These are phyloP conservation scores for Aspergillus bertholletiae DNA, from an alignment of 495 filamentous ascomycete genomes.

Conservation along the genomic window DNA sequence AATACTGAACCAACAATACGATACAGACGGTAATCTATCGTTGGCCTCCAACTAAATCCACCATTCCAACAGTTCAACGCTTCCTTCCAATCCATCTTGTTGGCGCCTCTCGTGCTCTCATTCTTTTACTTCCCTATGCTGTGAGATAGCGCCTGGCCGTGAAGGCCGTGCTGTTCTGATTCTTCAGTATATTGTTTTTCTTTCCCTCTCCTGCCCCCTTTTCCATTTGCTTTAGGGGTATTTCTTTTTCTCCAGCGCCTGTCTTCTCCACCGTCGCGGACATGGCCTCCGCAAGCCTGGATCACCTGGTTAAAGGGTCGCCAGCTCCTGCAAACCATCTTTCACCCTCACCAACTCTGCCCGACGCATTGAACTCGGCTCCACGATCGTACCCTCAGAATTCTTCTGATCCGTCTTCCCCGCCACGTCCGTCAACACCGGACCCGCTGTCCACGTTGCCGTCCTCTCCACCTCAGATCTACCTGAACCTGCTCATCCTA, in stretches of 20 bases:
- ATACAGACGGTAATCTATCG: neutral
- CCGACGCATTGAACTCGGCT: conserved; percentile 31
- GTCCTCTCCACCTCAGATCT: conserved; percentile 94
- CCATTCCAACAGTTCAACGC: neutral
- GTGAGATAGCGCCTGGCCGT: conserved; percentile 3
- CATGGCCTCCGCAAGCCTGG: conserved; percentile 63
- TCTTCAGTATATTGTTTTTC: neutral
- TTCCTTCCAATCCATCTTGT: neutral
- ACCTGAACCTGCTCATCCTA: conserved; percentile 95
- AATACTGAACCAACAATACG: neutral
- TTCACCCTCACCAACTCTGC: conserved; percentile 29
- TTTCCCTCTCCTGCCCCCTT: conserved; percentile 10
- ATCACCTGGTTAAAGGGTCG: conserved; percentile 86
- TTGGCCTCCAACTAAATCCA: too few species aligned
- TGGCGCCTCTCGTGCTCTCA: neutral
- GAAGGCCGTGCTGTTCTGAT: conserved; percentile 5
- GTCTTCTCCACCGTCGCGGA: conserved; percentile 3
- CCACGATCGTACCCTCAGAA: conserved; percentile 27
- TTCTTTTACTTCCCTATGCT: conserved; percentile 1
- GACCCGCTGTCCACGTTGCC: conserved; percentile 81
- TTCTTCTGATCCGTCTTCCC: conserved; percentile 32
- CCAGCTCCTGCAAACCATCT: conserved; percentile 46
- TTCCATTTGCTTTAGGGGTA: neutral
- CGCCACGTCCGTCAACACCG: conserved; percentile 42
- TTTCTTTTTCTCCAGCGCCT: neutral